Conservation (phyloP, 108 stramenopile species). For the Nannochloropsis salina region DNA sequence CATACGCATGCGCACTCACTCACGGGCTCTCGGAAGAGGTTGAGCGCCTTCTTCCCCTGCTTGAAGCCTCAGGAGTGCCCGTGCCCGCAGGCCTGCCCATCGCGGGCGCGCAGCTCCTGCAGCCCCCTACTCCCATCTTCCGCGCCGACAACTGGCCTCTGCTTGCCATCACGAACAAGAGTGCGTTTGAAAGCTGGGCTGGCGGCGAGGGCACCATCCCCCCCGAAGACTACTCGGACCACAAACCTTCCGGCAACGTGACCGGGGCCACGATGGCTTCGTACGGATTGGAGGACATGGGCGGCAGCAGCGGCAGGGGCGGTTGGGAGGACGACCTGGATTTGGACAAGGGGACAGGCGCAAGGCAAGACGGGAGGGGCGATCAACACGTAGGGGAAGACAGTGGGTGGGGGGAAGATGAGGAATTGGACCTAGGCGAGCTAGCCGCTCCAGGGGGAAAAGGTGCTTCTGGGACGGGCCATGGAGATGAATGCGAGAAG, state of each 20-base stretch:
- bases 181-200: background rate
- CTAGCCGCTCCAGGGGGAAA: background rate
- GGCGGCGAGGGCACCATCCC: conserved; percentile 14
- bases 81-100: background rate
- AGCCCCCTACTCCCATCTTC: conserved; percentile 91
- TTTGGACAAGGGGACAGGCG: conserved; percentile 44
- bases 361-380: conserved; percentile 23
- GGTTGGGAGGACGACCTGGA: conserved; percentile 64
- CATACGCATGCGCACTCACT: conserved; percentile 78
- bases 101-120: conserved; percentile 53
- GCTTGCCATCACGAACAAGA: conserved; percentile 47
- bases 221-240: background rate
- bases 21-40: conserved; percentile 88
- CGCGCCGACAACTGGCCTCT: conserved; percentile 90
- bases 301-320: conserved; percentile 22
- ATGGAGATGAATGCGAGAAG: background rate
- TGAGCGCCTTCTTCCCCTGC: conserved; percentile 74
- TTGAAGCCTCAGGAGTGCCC: conserved; percentile 60
- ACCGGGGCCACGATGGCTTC: background rate
- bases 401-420: conserved; percentile 50
- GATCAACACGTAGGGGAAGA: conserved; percentile 26
- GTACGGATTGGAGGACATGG: background rate
- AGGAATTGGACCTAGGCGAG: conserved; percentile 56
- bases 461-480: background rate
- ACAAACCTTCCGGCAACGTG: background rate